Percentiles rank a stretch among this genome's conserved stretches.
Evolutionary conservation across 257 asterid genomes (phyloP).

Genomic region (Fraxinus anomala): DNA sequence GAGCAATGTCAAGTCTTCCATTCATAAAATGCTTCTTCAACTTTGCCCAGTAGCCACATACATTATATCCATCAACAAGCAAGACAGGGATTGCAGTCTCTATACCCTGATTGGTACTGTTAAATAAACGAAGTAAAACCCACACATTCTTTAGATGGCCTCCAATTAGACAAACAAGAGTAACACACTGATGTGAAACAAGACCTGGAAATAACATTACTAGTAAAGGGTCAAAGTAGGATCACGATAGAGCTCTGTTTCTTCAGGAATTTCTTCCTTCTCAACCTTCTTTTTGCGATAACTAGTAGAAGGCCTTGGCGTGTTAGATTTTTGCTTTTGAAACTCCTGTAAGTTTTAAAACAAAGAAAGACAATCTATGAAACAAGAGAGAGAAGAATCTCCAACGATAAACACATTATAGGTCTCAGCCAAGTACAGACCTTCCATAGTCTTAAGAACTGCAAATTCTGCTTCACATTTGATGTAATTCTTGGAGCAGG

Average conservation of each 20-base stretch:
- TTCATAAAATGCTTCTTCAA: slow-evolving; percentile 83
- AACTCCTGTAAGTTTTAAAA: slow-evolving; percentile 54
- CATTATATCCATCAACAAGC: slow-evolving; percentile 97
- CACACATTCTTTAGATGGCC: slow-evolving; percentile 17
- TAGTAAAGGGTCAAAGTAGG: slow-evolving; percentile 79
- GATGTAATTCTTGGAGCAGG: slow-evolving; percentile 90
- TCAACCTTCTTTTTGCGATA: slow-evolving; percentile 85
- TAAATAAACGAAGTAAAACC: slow-evolving; percentile 25
- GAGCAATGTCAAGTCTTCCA: slow-evolving; percentile 89
- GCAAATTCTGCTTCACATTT: slow-evolving; percentile 88
- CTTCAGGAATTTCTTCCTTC: slow-evolving; percentile 83
- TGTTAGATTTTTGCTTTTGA: slow-evolving; percentile 58
- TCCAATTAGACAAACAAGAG: slow-evolving; percentile 15
- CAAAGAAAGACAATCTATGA: slow-evolving; percentile 26
- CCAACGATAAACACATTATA: slow-evolving; percentile 12
- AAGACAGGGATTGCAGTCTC: slow-evolving; percentile 80
- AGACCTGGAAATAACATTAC: slow-evolving; percentile 50
- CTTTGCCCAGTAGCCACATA: slow-evolving; percentile 96
- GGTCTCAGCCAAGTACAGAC: slow-evolving; percentile 32
- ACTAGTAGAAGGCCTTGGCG: slow-evolving; percentile 82
- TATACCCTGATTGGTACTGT: slow-evolving; percentile 81
- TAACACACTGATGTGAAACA: slow-evolving; percentile 26
- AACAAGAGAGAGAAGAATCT: slow-evolving; percentile 10
- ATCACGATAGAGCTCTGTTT: slow-evolving; percentile 71
- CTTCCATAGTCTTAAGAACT: slow-evolving; percentile 79